Base-by-base conservation (phyloP, 1,284 basidiomycete genomes). In the Cutaneotrichosporon cutaneum region DNA sequence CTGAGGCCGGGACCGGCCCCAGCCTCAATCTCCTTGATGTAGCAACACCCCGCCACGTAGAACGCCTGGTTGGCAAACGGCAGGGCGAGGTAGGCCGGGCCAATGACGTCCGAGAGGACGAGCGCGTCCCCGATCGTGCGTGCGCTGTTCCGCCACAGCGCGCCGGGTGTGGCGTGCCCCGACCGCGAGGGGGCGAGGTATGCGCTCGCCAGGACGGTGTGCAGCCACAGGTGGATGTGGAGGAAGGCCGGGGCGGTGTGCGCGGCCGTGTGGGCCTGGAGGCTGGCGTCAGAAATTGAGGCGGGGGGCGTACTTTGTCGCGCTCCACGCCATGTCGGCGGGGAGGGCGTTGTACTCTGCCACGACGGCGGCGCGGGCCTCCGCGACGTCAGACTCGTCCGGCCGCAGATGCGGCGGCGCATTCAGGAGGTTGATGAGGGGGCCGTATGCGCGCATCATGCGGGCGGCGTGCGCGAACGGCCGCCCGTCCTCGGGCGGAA, bases 221-320 rank as follows among this genome's bases (percentile, higher is more conserved):
- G 69, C 64, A 71, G 70, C 70, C 70, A 73, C 32, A 73, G 60
- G 58, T 73, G 72, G 4, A 72, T 50, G 33, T 70, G 68, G 14
- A 73, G 59, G 56, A 66, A 73, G 13, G 67, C 68, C 0, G 67
- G 50, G n/a, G 59, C 68, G 52, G 68, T 66, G 6, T 60, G 53
- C 8, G 67, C 68, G 10, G 50, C 62, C 18, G 47, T 54, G 39
- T 73, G 69, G 11, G 44, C 16, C 52, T 72, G 70, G 6, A 73
- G 59, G 48, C 71, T 72, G 50, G 22, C 10, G 26, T 39, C 24
- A 53, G 51, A 11, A 7, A 22, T 9, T 5, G 13, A 9, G 14
- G 11, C 22, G 27, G 22, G 3, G 2, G 22, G 64, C 69, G 60
- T 52, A 70, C 70, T 73, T 73, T 14, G 57, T 48, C 9, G 69